Percentiles rank a stretch among this genome's conserved stretches.
Evolutionary conservation across 2,329 filamentous ascomycete genomes (phyloP).

Genomic region (Colletotrichum shisoi): DNA sequence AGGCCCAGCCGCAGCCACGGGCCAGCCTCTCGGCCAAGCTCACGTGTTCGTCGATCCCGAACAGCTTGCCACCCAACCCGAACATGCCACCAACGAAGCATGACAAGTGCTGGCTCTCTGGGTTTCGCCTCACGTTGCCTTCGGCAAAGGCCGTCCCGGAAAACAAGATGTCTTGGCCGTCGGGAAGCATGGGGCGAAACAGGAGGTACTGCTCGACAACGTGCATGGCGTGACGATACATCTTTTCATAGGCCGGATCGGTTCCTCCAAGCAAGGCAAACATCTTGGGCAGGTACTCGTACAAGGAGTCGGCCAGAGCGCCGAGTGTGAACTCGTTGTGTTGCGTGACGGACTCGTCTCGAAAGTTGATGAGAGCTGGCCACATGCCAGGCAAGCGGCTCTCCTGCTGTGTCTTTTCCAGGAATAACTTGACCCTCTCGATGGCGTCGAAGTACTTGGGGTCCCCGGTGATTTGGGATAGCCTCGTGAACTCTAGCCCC

Average conservation of each 20-base stretch:
- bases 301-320: constrained; percentile 53
- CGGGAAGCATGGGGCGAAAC: constrained; percentile 71
- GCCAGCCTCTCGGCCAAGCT: constrained; percentile 56
- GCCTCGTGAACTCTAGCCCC: constrained; percentile 74
- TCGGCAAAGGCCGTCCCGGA: constrained; percentile 51
- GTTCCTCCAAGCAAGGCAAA: constrained; percentile 67
- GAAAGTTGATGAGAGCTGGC: constrained; percentile 71
- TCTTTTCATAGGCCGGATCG: constrained; percentile 61
- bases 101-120: constrained; percentile 57
- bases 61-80: constrained; percentile 57
- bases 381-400: constrained; percentile 77
- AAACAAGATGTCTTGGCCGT: constrained; percentile 67
- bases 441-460: constrained; percentile 78
- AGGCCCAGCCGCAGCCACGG: constrained; percentile 61
- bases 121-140: constrained; percentile 37
- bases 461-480: constrained; percentile 76
- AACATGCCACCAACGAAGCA: constrained; percentile 63
- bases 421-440: constrained; percentile 71
- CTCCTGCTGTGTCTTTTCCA: constrained; percentile 70
- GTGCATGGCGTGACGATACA: constrained; percentile 65
- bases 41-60: constrained; percentile 53
- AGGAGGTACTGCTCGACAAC: constrained; percentile 65
- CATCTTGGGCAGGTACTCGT: constrained; percentile 54
- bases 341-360: constrained; percentile 53
- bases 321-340: constrained; percentile 50